Base-by-base conservation (phyloP, 2,329 filamentous ascomycete genomes). In the Stylonectria norvegica region DNA sequence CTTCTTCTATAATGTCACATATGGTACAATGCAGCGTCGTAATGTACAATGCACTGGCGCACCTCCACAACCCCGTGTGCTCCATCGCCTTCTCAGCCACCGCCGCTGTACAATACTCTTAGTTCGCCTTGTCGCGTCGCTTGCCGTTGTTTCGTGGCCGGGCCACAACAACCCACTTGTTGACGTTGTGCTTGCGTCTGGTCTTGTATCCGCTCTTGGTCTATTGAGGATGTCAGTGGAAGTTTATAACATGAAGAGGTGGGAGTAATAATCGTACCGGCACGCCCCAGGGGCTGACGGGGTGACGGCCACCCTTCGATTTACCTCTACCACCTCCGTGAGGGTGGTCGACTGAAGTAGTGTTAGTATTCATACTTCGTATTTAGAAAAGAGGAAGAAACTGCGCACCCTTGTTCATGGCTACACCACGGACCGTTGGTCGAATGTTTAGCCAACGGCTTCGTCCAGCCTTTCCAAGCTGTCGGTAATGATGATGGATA, bases 301-400 rank as follows among this genome's bases (percentile, higher is more conserved):
- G 93, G 62, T 95, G 78, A 47, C 90, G 82, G 63, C 96, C 95
- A 81, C 93, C 89, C 87, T 98, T 98, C 42, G 89, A 96, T 73
- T 98, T 98, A 73, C 93, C 93, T 76, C 94, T 82, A 69, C 93
- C 93, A 86, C 93, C 93, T 79, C 93, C 93, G 67, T 98, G 93
- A 60, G 93, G 93, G 76, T 98, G 93, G 61, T 98, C 93, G 57
- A 83, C 86, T 81, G 57, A 46, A 36, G 20, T 32, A 14, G 17
- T 34, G 42, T 59, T 34, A 56, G 41, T 34, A 18, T 30, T 40
- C 15, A 27, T 20, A 14, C 5, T 10, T 17, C 8, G 5, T 20
- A 14, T 35, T 32, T 10, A 17, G 19, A 7, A 19, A n/a, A 14
- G 15, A n/a, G 20, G 4, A 15, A 27, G n/a, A 30, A 17, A 22